phyloP scores from a whole-genome alignment of 768 basidiomycete genomes.

The Cytidiella melzeri region DNA sequence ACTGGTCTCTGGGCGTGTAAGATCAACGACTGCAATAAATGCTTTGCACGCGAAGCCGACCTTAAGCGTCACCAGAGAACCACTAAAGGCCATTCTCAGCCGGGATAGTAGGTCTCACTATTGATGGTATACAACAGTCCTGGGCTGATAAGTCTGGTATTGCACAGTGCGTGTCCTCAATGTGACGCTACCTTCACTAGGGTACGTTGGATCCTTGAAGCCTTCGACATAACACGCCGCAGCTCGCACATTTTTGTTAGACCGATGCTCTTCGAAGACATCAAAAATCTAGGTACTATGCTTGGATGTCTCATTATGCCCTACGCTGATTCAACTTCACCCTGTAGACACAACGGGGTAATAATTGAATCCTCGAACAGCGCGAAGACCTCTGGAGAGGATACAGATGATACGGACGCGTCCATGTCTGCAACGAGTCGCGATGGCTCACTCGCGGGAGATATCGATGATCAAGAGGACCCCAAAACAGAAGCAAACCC shows the following conservation, averaged over 20 bases:
- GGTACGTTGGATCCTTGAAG: constrained; percentile 37
- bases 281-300: constrained; percentile 65
- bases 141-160: constrained; percentile 4
- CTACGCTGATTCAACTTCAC: constrained; percentile 1
- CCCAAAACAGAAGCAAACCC: neutral
- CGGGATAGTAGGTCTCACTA: constrained; percentile 49
- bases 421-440: constrained; percentile 45
- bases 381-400: constrained; percentile 6
- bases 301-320: constrained; percentile 2
- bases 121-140: constrained; percentile 5
- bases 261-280: constrained; percentile 79
- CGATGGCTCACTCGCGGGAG: constrained; percentile 40
- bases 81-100: constrained; percentile 69
- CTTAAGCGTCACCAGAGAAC: constrained; percentile 78
- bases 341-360: constrained; percentile 57
- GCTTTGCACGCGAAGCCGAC: constrained; percentile 79
- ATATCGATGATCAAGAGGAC: constrained; percentile 25
- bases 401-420: constrained; percentile 27
- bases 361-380: constrained; percentile 46
- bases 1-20: constrained; percentile 71
- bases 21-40: constrained; percentile 76
- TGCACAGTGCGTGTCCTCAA: constrained; percentile 63
- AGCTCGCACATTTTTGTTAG: constrained; percentile 33
- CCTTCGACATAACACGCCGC: constrained; percentile 1
- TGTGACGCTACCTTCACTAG: constrained; percentile 78